Percentiles rank a stretch among this genome's conserved stretches.
These are phyloP conservation scores for Picochlorum sp. DNA, from an alignment of 139 green algal genomes.

Conservation along the genomic window DNA sequence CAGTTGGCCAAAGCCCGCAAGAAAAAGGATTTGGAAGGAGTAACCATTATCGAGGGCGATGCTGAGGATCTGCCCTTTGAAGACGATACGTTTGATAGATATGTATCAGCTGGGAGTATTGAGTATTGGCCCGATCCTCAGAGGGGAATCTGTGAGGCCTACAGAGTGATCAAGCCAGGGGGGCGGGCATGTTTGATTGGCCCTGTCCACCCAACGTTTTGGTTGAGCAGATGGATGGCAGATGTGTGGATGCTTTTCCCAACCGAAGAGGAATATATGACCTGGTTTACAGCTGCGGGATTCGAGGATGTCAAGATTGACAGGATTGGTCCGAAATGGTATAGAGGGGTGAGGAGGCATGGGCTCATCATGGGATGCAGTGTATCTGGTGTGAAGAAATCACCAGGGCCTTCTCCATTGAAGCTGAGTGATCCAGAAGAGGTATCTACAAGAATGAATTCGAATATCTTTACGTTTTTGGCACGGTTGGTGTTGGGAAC, in stretches of 20 bases:
- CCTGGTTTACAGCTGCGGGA: constrained; percentile 88
- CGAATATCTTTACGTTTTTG: constrained; percentile 62
- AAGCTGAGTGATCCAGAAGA: constrained; percentile 60
- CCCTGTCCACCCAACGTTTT: constrained; percentile 83
- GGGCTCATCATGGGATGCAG: constrained; percentile 97
- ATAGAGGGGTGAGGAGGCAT: constrained; percentile 83
- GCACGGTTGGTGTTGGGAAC: constrained; percentile 55
- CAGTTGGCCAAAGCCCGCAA: constrained; percentile 82
- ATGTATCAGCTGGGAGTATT: constrained; percentile 84
- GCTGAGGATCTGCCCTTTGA: constrained; percentile 87
- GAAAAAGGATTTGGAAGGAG: constrained; percentile 75
- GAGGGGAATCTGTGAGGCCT: constrained; percentile 54
- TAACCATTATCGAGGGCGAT: constrained; percentile 92
- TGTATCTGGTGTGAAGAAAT: constrained; percentile 78
- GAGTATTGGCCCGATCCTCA: constrained; percentile 86
- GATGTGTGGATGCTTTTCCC: constrained; percentile 97
- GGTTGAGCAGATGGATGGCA: constrained; percentile 73
- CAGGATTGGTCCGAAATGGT: constrained; percentile 90
- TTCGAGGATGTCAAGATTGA: constrained; percentile 87
- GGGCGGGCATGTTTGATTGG: constrained; percentile 89
- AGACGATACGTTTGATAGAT: constrained; percentile 82
- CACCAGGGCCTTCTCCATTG: constrained; percentile 65
- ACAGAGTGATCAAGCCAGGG: constrained; percentile 85
- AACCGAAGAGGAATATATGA: constrained; percentile 89
- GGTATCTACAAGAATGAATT: constrained; percentile 35